These are phyloP conservation scores for Botrytis tulipae DNA, from an alignment of 2,329 filamentous ascomycete species.

Conservation along the genomic window DNA sequence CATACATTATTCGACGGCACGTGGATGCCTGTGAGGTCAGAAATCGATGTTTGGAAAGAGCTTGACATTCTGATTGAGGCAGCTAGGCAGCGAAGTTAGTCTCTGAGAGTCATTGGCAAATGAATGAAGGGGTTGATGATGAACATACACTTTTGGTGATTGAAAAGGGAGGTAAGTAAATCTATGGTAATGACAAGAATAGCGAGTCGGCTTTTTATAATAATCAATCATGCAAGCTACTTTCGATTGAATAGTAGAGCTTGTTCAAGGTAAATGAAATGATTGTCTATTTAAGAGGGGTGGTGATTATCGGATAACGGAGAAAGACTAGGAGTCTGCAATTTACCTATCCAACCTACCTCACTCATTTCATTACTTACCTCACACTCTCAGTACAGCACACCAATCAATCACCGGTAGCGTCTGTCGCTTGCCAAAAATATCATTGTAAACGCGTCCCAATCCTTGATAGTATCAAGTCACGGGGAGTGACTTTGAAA, in stretches of 20 bases:
- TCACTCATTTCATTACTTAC: background rate
- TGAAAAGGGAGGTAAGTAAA: background rate
- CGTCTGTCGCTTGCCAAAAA: slow-evolving; percentile 8
- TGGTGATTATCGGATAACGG: background rate
- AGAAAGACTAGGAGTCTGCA: background rate
- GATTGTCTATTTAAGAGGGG: background rate
- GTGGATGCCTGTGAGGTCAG: background rate
- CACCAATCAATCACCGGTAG: background rate
- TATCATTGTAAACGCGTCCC: background rate
- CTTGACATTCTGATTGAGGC: background rate
- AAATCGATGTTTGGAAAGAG: background rate
- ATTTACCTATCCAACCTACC: background rate
- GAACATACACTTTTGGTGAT: background rate
- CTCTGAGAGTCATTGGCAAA: background rate
- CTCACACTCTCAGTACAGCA: background rate
- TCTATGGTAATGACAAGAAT: background rate
- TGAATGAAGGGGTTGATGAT: background rate
- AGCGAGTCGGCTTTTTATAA: background rate
- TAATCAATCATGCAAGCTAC: background rate
- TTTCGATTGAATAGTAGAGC: background rate
- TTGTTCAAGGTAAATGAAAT: background rate
- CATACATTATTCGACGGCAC: background rate
- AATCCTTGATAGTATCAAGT: background rate
- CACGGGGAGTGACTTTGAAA: background rate
- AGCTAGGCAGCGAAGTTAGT: background rate